Evolutionary conservation across 139 green algal genomes (phyloP).

Genomic region (Chlamydomonas sphaeroides): DNA sequence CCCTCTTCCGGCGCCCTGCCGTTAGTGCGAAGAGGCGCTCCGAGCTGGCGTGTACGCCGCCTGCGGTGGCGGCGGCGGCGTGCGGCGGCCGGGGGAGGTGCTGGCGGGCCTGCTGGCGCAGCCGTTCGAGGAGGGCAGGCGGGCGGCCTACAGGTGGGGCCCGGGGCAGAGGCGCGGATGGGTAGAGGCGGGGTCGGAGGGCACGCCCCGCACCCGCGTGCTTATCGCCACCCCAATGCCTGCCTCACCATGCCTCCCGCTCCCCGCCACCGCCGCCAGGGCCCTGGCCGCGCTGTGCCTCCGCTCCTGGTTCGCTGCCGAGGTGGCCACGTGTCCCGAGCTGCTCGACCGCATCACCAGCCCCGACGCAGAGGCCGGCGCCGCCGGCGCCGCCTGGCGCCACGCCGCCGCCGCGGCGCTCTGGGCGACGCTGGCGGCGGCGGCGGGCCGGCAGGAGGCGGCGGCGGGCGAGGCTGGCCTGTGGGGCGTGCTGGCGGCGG

Average conservation of each 20-base stretch:
- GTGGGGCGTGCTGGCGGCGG: constrained; percentile 6
- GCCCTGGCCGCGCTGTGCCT: constrained; percentile 41
- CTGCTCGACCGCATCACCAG: constrained; percentile 33
- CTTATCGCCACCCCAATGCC: too few species aligned
- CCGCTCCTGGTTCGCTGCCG: constrained; percentile 48
- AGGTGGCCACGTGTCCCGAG: constrained; percentile 15
- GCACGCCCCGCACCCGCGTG: too few species aligned
- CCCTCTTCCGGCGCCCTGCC: too few species aligned
- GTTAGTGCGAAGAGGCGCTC: constrained; percentile 25
- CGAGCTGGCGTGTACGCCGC: constrained; percentile 28
- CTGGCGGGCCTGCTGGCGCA: constrained; percentile 41
- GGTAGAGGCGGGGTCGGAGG: too few species aligned
- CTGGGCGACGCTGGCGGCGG: constrained; percentile 34
- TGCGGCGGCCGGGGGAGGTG: constrained; percentile 35
- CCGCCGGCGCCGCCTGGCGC: constrained; percentile 38
- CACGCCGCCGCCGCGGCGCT: constrained; percentile 22
- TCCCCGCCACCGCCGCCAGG: constrained; percentile 1
- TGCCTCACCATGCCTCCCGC: too few species aligned
- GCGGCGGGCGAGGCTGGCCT: neutral
- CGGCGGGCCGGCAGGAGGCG: neutral
- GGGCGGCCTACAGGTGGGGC: constrained; percentile 18
- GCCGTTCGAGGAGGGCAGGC: constrained; percentile 44
- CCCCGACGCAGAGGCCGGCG: constrained; percentile 27
- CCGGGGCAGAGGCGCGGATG: too few species aligned
- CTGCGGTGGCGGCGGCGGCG: constrained; percentile 11